Base-by-base conservation (phyloP, 306 rosid genomes). In the Pyrus communis region DNA sequence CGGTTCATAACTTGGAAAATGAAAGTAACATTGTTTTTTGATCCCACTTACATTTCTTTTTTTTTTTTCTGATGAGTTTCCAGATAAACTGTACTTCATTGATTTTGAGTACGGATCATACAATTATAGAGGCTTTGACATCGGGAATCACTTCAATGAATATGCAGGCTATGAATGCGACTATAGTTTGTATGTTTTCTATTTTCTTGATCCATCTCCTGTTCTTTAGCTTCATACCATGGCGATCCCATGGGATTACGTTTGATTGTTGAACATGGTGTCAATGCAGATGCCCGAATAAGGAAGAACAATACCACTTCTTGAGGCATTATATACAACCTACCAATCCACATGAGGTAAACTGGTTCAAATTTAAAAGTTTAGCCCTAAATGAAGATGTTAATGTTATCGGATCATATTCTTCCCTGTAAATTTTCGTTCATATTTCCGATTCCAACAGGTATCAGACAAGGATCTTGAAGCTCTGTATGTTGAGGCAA, bases 21-120 rank as follows among this genome's bases (percentile, higher is more conserved):
- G 31, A 54, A 59, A 27, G 69, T 75, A 67, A 9, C 25, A 78
- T 55, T 54, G 45, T 69, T 45, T 75, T 80, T 74, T 33, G 33
- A 59, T 49, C 15, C 40, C 19, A 27, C 74, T 81, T 60, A 76
- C 73, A 21, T 81, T 75, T 40, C 59, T 62, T n/a, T 57, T 14
- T 55, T 46, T n/a, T 57, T 46, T 58, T 51, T 83, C 76, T 80
- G 71, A 61, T 71, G 58, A 84, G 75, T 84, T 67, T 88, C 60
- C 90, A 96, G 99, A 81, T 69, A 90, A 86, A 80, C 89, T 96
- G 42, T 89, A 96, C 86, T 65, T 96, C 78, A 96, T 96, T 57
- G 99, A 96, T 85, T 96, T 92, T 49, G 99, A 96, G 89, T 96
- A 96, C 51, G 99, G 93, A 70, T 92, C 98, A 28, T 96, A 96